A percentile compares a stretch with the other conserved stretches of the same genome.
These are phyloP conservation scores for Nannochloropsis gaditana DNA, from an alignment of 108 stramenopile genomes.

Conservation along the genomic window DNA sequence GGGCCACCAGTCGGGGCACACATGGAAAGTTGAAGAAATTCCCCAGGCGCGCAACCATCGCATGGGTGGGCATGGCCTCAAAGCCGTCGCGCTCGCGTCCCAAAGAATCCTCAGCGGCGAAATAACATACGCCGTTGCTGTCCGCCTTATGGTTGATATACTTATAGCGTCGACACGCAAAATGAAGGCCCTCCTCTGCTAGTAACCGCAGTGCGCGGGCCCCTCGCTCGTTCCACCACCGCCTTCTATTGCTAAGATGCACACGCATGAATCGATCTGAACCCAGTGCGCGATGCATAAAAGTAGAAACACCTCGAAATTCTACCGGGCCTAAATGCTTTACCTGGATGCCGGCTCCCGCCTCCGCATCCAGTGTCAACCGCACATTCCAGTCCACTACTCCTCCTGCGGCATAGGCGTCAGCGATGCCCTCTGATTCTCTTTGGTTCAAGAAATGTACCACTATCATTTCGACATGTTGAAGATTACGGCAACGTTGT, in stretches of 20 bases:
- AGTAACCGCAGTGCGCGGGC: neutral
- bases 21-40: neutral
- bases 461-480: neutral
- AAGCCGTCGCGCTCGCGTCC: neutral
- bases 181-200: neutral
- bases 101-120: neutral
- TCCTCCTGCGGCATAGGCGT: neutral
- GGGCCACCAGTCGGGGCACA: neutral
- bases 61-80: neutral
- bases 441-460: neutral
- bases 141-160: neutral
- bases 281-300: neutral
- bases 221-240: neutral
- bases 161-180: neutral
- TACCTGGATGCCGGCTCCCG: neutral
- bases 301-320: neutral
- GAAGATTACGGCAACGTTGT: neutral
- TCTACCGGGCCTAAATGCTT: neutral
- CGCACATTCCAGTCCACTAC: conserved; percentile 15
- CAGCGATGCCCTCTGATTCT: neutral
- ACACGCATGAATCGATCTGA: neutral
- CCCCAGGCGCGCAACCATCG: neutral
- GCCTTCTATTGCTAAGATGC: neutral
- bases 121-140: neutral
- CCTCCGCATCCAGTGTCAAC: neutral